Evolutionary conservation across 768 basidiomycete genomes (phyloP), one percentile per base, ranked within the genome.

Genomic region (Suillus variegatus): DNA sequence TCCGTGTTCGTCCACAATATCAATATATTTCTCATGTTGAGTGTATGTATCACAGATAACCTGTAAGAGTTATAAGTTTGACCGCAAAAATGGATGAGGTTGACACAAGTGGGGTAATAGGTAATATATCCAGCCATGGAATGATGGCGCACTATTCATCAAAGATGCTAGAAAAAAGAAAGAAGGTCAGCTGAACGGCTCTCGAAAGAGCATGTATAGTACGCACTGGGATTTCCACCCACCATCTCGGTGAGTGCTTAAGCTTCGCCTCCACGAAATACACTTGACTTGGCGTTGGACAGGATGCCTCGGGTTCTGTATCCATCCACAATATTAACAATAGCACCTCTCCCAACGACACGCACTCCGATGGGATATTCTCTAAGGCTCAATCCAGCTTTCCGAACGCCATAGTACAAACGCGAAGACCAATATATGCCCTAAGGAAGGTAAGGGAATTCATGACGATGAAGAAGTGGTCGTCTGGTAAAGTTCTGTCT

Each of bases 211-310:
- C 2, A 56, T 56, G 12, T 12, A 22, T 16, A 16, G 18, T 56
- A 36, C n/a, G 6, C 12, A 36, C 35, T 14, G 8, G 16, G 32
- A 14, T 0, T 10, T 55, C 49, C 6, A 63, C 49, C 32, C 62
- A 55, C 62, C 62, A 55, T 40, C 62, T 32, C 4, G 63, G 43
- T 51, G 62, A 22, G 46, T 20, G 62, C 47, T 32, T 5, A 18
- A 63, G 52, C 28, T 62, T 63, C 13, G 13, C 3, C 36, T 41
- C 28, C 36, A 63, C 9, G 16, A 4, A 8, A 32, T 22, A n/a
- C 32, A 38, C 52, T 28, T 63, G 62, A 28, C 46, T 35, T 36
- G 0, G 49, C 14, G 49, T 38, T 18, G 49, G 62, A 52, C 49
- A 63, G 41, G 5, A 13, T 3, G 16, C 49, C 52, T 41, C 62